Percentiles rank a stretch among this genome's conserved stretches.
Evolutionary conservation across 2,329 filamentous ascomycete genomes (phyloP).

Genomic region (Sclerotinia spermophila): DNA sequence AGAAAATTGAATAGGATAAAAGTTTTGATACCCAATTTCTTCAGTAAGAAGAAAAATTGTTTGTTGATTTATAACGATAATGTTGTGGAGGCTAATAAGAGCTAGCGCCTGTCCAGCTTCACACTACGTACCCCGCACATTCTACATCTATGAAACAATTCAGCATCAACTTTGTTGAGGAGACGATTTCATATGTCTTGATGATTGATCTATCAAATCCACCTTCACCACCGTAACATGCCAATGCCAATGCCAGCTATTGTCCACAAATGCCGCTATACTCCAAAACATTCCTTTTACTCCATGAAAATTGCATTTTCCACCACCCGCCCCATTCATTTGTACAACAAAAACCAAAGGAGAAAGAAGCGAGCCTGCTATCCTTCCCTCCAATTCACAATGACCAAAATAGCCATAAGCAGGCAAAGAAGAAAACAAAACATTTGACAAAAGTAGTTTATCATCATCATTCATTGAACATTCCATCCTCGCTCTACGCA

Average conservation of each 20-base stretch:
- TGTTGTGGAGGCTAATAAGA: not conserved
- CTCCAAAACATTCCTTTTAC: not conserved
- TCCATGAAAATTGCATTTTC: not conserved
- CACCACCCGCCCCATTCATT: not conserved
- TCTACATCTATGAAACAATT: not conserved
- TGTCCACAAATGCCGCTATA: not conserved
- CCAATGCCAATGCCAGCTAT: not conserved
- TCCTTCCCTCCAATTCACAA: slow-evolving; percentile 1
- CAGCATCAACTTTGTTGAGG: not conserved
- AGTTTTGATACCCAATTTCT: slow-evolving; percentile 11
- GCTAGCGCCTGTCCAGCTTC: not conserved
- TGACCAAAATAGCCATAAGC: not conserved
- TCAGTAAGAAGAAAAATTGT: not conserved
- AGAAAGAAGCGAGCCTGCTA: not conserved
- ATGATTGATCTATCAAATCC: not conserved
- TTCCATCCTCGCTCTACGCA: slow-evolving; percentile 1
- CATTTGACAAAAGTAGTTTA: not conserved
- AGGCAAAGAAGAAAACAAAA: not conserved
- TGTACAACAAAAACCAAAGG: not conserved
- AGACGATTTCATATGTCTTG: not conserved
- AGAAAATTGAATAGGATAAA: slow-evolving; percentile 10
- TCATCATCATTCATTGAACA: slow-evolving; percentile 12
- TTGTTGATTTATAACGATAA: not conserved
- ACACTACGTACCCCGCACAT: not conserved
- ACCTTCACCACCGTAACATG: not conserved